A percentile compares a stretch with the other conserved stretches of the same genome.
Conservation (phyloP, 73 alveolate species). For the Effrenium voratum region DNA sequence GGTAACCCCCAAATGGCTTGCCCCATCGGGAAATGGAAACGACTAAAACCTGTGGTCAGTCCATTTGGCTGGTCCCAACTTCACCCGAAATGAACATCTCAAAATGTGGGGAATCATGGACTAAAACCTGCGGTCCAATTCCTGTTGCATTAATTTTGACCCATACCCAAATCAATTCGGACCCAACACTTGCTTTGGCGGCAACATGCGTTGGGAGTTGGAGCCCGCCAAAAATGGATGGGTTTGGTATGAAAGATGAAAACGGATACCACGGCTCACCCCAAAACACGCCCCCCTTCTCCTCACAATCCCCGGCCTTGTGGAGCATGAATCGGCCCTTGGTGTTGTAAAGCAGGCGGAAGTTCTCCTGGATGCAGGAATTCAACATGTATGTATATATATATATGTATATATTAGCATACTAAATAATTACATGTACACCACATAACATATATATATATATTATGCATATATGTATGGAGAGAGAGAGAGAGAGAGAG, state of each 20-base stretch:
- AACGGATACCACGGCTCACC: background rate
- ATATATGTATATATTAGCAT: too few relatives aligned
- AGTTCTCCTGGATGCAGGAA: slow-evolving; percentile 95
- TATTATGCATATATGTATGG: background rate
- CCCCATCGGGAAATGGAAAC: too few relatives aligned
- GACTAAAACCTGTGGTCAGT: too few relatives aligned
- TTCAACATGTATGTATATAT: too few relatives aligned
- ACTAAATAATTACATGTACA: too few relatives aligned
- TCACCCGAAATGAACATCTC: background rate
- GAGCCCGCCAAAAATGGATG: background rate
- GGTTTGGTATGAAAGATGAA: background rate
- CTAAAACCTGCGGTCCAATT: background rate
- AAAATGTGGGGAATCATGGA: background rate
- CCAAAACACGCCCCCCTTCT: background rate
- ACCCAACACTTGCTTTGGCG: too few relatives aligned
- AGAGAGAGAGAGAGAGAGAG: background rate
- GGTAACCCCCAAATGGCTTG: too few relatives aligned
- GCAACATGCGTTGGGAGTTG: background rate
- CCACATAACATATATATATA: too few relatives aligned
- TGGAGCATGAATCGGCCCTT: slow-evolving; percentile 98
- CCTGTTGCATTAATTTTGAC: background rate
- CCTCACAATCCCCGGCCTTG: slow-evolving; percentile 50
- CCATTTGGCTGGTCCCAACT: background rate
- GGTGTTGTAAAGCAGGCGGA: slow-evolving; percentile 98
- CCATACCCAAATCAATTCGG: background rate